These are phyloP conservation scores for Saccharomycopsis capsularis DNA, from an alignment of 805 yeast genomes.

Conservation along the genomic window DNA sequence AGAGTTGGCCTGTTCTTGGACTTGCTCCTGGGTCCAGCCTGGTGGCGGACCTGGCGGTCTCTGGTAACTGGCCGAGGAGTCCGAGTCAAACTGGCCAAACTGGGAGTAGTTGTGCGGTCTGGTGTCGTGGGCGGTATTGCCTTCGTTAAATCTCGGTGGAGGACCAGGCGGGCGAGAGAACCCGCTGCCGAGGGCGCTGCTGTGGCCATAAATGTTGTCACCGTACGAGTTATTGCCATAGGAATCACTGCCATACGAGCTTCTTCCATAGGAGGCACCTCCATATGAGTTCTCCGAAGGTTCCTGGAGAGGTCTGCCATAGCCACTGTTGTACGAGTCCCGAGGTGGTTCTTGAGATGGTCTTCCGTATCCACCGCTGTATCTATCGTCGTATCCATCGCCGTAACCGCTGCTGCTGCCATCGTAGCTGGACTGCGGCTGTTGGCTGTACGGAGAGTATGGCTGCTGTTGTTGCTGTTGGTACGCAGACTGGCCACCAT, in stretches of 20 bases:
- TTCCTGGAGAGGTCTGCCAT: not conserved
- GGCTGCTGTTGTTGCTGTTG: not conserved
- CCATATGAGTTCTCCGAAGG: not conserved
- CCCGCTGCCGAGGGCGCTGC: not conserved
- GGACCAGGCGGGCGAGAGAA: constrained; percentile 3
- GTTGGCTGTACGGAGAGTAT: too few relatives aligned
- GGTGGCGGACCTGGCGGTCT: constrained; percentile 27
- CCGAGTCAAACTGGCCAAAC: not conserved
- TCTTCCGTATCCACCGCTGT: not conserved
- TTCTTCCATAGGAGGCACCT: not conserved
- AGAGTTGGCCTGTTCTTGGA: constrained; percentile 18
- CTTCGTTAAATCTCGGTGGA: constrained; percentile 7
- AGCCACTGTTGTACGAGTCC: not conserved
- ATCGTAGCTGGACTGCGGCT: not conserved
- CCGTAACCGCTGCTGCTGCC: not conserved
- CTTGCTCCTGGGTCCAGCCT: constrained; percentile 18
- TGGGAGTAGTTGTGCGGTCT: constrained; percentile 8
- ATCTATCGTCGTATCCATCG: not conserved
- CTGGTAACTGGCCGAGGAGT: constrained; percentile 1
- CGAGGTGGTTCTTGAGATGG: not conserved
- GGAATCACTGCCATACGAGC: not conserved
- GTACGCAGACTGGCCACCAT: constrained; percentile 11
- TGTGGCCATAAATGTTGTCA: not conserved
- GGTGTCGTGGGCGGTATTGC: constrained; percentile 3
- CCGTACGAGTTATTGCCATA: not conserved